Evolutionary conservation across 306 rosid species (phyloP), one percentile per base, ranked within the genome.

Genomic region (Mimosa bimucronata): DNA sequence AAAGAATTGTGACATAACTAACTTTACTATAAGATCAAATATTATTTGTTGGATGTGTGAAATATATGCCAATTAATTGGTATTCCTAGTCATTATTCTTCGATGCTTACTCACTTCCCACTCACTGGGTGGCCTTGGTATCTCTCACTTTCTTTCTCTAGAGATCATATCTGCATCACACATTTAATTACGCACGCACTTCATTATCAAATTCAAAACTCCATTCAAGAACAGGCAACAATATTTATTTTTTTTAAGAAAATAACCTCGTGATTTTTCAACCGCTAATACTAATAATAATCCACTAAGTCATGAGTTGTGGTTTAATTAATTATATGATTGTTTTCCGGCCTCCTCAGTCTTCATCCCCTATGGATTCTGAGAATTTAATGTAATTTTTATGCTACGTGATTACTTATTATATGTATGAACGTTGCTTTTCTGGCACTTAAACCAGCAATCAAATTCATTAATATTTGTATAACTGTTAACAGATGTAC

Each of bases 81-180:
- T 75, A 79, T 79, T 79, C 69, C 48, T 73, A 84, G 72, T 81
- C 76, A 71, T 80, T 72, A 65, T 80, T 72, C 83, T 83, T 88
- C 82, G 67, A 79, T 82, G 86, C 88, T 21, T 85, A 80, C 82
- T 88, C 91, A 88, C 78, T 78, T 78, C 73, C 90, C 88, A 87
- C 88, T 87, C 81, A 58, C 70, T 29, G 72, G 62, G 85, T 83
- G 87, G 81, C 74, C 79, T 77, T 77, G 87, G 83, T 73, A 86
- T 83, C 85, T 79, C 75, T 80, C 75, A 57, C 84, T 86, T 76
- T 79, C 46, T 53, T 60, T 52, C 10, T 30, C 74, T 78, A 2
- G 9, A 66, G 38, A 66, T 42, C 55, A 71, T 40, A 34, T 25
- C 68, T 82, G 13, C 62, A 55, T 55, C 28, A 2, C 62, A 55